Evolutionary conservation across 2,329 filamentous ascomycete genomes (phyloP).

Genomic region (Knufia petricola): DNA sequence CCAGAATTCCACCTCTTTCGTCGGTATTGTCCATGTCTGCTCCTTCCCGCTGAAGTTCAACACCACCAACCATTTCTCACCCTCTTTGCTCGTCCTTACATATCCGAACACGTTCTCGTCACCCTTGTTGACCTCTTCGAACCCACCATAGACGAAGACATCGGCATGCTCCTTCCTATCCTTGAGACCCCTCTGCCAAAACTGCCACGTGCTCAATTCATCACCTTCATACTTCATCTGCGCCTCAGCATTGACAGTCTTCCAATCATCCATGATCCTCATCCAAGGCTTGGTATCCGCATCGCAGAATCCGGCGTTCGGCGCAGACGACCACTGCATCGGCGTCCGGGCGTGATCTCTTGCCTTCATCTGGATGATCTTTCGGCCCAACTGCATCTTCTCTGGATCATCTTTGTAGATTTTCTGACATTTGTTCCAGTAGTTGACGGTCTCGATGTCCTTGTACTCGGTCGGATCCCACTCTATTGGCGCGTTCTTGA

Average conservation of each 20-base stretch:
- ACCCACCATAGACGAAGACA: slow-evolving; percentile 23
- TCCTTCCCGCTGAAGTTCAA: slow-evolving; percentile 23
- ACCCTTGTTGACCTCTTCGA: slow-evolving; percentile 14
- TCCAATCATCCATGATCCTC: slow-evolving; percentile 48
- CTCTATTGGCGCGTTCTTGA: slow-evolving; percentile 51
- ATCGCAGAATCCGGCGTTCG: slow-evolving; percentile 22
- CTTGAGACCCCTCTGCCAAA: slow-evolving; percentile 22
- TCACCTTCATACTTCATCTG: slow-evolving; percentile 35
- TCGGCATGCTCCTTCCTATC: slow-evolving; percentile 20
- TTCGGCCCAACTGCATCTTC: slow-evolving; percentile 22
- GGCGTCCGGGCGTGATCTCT: slow-evolving; percentile 27
- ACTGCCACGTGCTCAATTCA: slow-evolving; percentile 22
- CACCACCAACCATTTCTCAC: slow-evolving; percentile 20
- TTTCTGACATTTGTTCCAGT: slow-evolving; percentile 38
- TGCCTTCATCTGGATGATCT: slow-evolving; percentile 26
- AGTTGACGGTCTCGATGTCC: slow-evolving; percentile 54
- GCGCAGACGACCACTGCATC: slow-evolving; percentile 20
- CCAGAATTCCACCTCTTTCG: slow-evolving; percentile 17
- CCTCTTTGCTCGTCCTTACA: slow-evolving; percentile 12
- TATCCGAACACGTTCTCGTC: slow-evolving; percentile 8
- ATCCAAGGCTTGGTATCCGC: slow-evolving; percentile 44
- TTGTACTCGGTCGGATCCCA: slow-evolving; percentile 58
- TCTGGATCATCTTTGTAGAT: slow-evolving; percentile 21
- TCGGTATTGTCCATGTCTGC: slow-evolving; percentile 19
- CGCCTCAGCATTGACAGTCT: slow-evolving; percentile 47